Conservation (phyloP, 73 alveolate species). For the Diophrys appendiculata region DNA sequence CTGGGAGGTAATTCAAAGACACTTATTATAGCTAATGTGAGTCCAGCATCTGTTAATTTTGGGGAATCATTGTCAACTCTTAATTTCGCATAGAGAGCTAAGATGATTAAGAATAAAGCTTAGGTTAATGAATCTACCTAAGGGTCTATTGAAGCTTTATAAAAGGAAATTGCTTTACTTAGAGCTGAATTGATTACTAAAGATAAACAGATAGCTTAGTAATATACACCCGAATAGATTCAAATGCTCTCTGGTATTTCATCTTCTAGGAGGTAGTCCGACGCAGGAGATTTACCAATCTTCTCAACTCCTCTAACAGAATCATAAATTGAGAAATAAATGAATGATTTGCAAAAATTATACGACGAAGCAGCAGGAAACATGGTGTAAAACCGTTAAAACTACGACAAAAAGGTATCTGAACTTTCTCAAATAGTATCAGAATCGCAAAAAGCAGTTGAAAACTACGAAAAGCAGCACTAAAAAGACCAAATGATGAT, state of each 20-base stretch:
- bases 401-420: background rate
- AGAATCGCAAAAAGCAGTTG: conserved; percentile 18
- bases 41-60: conserved; percentile 61
- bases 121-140: conserved; percentile 51
- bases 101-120: conserved; percentile 74
- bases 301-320: background rate
- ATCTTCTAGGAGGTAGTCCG: background rate
- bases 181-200: background rate
- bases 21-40: conserved; percentile 70
- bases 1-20: conserved; percentile 83
- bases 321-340: background rate
- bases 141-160: background rate
- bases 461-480: conserved; percentile 50
- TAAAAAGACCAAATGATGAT: conserved; percentile 62
- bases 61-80: conserved; percentile 75
- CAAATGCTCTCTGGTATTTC: background rate
- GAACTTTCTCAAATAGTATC: conserved; percentile 4
- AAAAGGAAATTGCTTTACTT: background rate
- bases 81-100: conserved; percentile 82
- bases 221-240: background rate
- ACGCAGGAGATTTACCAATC: background rate
- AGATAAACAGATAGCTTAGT: background rate
- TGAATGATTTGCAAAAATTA: background rate
- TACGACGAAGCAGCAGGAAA: background rate
- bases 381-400: background rate